Percentiles rank a stretch among this genome's conserved stretches.
Evolutionary conservation across 2,329 filamentous ascomycete species (phyloP).

Genomic region (Colletotrichum sojae): DNA sequence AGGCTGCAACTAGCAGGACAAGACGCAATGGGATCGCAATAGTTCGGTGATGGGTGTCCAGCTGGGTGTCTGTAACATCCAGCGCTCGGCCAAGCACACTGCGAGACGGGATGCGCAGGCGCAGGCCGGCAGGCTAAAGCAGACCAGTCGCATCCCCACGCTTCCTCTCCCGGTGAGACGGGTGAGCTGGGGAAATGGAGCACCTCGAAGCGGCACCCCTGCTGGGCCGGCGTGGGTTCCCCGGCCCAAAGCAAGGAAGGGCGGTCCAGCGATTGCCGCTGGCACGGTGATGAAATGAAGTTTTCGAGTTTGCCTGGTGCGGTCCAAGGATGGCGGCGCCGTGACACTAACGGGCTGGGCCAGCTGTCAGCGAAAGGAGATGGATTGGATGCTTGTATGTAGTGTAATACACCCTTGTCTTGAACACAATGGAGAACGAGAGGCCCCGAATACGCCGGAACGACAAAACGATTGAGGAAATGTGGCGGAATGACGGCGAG

Average conservation of each 20-base stretch:
- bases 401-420: constrained; percentile 3
- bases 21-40: constrained; percentile 1
- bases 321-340: constrained; percentile 9
- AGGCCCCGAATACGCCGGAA: constrained; percentile 14
- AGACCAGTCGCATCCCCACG: constrained; percentile 19
- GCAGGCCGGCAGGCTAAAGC: constrained; percentile 23
- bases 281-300: constrained; percentile 33
- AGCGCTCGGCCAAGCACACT: constrained; percentile 8
- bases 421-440: constrained; percentile 15
- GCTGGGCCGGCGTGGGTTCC: constrained; percentile 6
- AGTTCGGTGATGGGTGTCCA: constrained; percentile 5
- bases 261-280: constrained; percentile 21
- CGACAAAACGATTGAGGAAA: constrained; percentile 14
- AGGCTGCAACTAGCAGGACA: constrained; percentile 9
- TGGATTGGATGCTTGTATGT: not conserved
- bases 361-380: not conserved
- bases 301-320: constrained; percentile 16
- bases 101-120: constrained; percentile 10
- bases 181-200: constrained; percentile 10
- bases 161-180: constrained; percentile 14
- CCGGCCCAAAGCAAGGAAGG: not conserved
- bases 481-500: constrained; percentile 18
- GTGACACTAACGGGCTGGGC: constrained; percentile 28
- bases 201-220: constrained; percentile 2
- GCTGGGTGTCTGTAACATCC: constrained; percentile 1